These are phyloP conservation scores for Musa acuminata DNA, from an alignment of 176 grass and related monocot genomes.

Conservation along the genomic window DNA sequence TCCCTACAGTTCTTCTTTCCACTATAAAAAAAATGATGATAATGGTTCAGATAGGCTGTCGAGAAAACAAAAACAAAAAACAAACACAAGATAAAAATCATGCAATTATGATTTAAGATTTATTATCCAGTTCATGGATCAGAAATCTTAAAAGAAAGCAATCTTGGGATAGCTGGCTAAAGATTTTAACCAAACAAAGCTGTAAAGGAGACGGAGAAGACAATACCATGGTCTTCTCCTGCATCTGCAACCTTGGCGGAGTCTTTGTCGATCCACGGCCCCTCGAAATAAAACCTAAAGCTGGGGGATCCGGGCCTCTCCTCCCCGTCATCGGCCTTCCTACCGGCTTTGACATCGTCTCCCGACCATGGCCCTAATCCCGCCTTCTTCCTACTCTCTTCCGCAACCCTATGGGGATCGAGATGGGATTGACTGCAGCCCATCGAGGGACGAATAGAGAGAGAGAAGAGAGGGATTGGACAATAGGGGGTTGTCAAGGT, in stretches of 20 bases:
- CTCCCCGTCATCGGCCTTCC: neutral
- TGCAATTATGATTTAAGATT: too few species aligned
- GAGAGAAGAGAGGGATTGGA: neutral
- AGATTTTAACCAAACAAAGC: too few species aligned
- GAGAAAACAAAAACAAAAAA: too few species aligned
- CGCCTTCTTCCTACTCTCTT: neutral
- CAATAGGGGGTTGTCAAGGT: neutral
- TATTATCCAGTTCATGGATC: too few species aligned
- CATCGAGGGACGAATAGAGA: neutral
- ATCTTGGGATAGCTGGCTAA: too few species aligned
- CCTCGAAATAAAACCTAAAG: conserved; percentile 4
- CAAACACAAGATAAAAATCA: too few species aligned
- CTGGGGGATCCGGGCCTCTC: neutral
- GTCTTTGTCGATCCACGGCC: neutral
- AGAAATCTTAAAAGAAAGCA: too few species aligned
- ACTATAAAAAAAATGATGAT: too few species aligned
- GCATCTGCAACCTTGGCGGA: neutral
- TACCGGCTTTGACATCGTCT: neutral
- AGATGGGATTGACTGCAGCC: neutral
- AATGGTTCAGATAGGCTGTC: too few species aligned
- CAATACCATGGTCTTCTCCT: neutral
- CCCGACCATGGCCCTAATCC: neutral
- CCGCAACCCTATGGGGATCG: neutral
- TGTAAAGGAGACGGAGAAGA: neutral
- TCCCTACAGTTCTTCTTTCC: too few species aligned